Conservation (phyloP, 2,329 filamentous ascomycete genomes). For the Didymella pomorum region DNA sequence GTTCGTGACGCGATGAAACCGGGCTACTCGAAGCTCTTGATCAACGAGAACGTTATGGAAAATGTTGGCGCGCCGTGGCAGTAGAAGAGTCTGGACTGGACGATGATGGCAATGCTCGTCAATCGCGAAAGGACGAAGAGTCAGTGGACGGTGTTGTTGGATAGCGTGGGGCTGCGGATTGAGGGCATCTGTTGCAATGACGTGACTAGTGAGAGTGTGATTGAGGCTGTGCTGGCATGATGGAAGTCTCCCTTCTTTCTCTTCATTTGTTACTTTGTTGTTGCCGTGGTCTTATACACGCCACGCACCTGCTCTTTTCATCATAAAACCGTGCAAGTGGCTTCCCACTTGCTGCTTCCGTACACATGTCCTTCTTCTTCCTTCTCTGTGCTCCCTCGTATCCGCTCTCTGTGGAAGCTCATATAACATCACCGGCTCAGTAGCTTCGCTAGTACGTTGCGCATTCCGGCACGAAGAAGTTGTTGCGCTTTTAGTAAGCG, state of each 20-base stretch:
- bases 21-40: constrained; percentile 19
- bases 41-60: constrained; percentile 20
- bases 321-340: no score
- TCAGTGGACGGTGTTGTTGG: constrained; percentile 1
- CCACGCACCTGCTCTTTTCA: no score
- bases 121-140: constrained; percentile 8
- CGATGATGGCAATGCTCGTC: constrained; percentile 9
- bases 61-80: constrained; percentile 1
- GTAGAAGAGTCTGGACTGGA: constrained; percentile 5
- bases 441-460: no score
- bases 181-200: background rate
- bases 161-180: background rate
- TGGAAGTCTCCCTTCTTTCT: no score
- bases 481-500: background rate
- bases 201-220: background rate
- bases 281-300: no score
- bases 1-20: constrained; percentile 23
- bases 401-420: no score
- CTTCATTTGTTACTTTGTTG: no score
- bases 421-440: no score
- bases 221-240: background rate
- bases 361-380: no score
- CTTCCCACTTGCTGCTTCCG: no score
- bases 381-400: no score
- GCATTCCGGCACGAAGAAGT: no score